Conservation (phyloP, 352 stramenopile genomes). For the Phytophthora multivora region DNA sequence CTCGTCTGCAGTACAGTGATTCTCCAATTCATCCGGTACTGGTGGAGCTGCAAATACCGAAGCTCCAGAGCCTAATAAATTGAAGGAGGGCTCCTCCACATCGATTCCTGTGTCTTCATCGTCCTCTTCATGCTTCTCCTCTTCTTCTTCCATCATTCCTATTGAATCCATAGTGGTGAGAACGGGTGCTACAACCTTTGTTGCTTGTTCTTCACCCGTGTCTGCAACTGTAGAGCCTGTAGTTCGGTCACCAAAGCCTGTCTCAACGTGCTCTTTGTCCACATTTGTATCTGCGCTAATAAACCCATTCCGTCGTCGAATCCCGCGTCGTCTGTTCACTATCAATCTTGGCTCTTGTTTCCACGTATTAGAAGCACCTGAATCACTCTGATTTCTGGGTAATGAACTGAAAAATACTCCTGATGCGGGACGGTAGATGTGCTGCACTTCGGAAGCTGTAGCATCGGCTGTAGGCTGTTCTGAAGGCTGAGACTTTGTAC, state of each 20-base stretch:
- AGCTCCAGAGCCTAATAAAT: conserved; percentile 41
- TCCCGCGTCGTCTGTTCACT: conserved; percentile 39
- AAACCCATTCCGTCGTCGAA: background rate
- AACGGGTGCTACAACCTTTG: background rate
- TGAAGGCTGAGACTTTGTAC: conserved; percentile 2
- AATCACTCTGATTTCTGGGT: background rate
- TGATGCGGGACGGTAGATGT: conserved; percentile 16
- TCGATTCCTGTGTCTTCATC: conserved; percentile 26
- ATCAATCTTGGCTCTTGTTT: conserved; percentile 37
- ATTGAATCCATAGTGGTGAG: background rate
- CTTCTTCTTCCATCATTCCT: background rate
- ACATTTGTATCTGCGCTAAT: conserved; percentile 3
- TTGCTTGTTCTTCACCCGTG: background rate
- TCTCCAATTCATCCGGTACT: conserved; percentile 1
- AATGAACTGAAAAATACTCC: conserved; percentile 56
- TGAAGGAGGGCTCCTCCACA: conserved; percentile 53
- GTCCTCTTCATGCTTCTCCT: conserved; percentile 25
- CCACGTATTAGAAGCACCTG: conserved; percentile 19
- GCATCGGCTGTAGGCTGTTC: background rate
- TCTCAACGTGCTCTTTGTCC: conserved; percentile 10
- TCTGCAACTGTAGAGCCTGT: background rate
- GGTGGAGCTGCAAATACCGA: conserved; percentile 20
- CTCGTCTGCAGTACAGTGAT: conserved; percentile 7
- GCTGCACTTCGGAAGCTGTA: conserved; percentile 11
- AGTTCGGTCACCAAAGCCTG: background rate